These are phyloP conservation scores for Botrytis sinoallii DNA, from an alignment of 2,329 filamentous ascomycete genomes.

Conservation along the genomic window DNA sequence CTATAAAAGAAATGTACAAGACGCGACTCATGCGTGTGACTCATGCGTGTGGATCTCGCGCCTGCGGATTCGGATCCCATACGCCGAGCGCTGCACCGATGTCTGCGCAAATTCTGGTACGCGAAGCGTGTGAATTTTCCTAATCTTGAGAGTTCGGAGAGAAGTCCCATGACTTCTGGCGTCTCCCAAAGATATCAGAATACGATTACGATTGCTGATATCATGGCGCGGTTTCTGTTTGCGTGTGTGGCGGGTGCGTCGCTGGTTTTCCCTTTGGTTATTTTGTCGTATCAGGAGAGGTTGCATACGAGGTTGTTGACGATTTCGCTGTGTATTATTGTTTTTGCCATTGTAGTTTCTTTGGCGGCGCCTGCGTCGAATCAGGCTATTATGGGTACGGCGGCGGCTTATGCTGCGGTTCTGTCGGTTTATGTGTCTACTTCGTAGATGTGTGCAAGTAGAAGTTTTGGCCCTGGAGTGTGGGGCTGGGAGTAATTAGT, in stretches of 20 bases:
- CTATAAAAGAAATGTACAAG: not conserved
- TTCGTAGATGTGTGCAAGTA: not conserved
- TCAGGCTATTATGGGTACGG: not conserved
- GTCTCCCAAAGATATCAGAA: not conserved
- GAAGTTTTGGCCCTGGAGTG: not conserved
- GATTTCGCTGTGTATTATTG: not conserved
- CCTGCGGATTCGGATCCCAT: not conserved
- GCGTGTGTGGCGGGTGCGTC: not conserved
- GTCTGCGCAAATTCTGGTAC: not conserved
- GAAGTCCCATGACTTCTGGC: not conserved
- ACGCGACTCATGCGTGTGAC: no score
- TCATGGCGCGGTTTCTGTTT: not conserved
- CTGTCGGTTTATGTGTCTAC: not conserved
- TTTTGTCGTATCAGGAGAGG: not conserved
- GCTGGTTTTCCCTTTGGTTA: not conserved
- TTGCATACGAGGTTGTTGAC: not conserved
- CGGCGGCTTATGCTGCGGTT: not conserved
- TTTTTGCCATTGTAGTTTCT: not conserved
- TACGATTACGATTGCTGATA: not conserved
- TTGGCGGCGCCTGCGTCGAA: not conserved
- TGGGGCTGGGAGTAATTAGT: not conserved
- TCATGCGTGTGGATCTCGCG: no score
- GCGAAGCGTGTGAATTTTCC: not conserved
- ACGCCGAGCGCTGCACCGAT: not conserved
- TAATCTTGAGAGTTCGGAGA: not conserved